These are phyloP conservation scores for Cyberlindnera samutprakarnensis DNA, from an alignment of 805 yeast species.

Conservation along the genomic window DNA sequence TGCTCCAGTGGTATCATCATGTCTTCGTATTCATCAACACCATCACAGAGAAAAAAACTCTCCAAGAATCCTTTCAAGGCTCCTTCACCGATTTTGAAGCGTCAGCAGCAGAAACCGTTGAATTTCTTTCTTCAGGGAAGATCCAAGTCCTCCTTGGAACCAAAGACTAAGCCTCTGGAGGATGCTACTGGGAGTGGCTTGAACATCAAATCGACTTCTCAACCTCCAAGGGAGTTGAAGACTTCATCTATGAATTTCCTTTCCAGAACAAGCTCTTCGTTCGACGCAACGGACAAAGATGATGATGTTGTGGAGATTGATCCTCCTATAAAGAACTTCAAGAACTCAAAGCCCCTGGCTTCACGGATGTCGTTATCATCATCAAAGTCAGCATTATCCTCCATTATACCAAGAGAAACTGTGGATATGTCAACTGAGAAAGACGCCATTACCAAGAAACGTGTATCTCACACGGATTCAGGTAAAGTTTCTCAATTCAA, in stretches of 20 bases:
- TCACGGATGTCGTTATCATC: neutral
- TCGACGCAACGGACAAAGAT: slow-evolving; percentile 4
- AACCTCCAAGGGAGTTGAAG: slow-evolving; percentile 3
- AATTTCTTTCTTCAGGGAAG: slow-evolving; percentile 6
- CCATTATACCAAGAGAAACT: neutral
- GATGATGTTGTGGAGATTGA: slow-evolving; percentile 1
- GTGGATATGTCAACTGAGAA: neutral
- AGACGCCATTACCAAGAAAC: no score
- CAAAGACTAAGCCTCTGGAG: slow-evolving; percentile 7
- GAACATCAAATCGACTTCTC: slow-evolving; percentile 3
- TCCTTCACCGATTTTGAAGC: slow-evolving; percentile 13
- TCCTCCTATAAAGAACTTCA: slow-evolving; percentile 7
- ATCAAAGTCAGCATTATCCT: neutral
- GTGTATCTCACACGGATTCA: no score
- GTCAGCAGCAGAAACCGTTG: slow-evolving; percentile 7
- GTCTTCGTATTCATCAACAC: no score
- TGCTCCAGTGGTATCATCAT: no score
- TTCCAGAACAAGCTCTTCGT: neutral
- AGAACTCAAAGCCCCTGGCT: slow-evolving; percentile 6
- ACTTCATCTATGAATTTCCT: slow-evolving; percentile 3
- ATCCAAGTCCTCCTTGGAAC: slow-evolving; percentile 6
- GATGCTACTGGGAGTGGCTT: slow-evolving; percentile 2
- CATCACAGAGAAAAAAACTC: no score
- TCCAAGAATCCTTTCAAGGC: slow-evolving; percentile 14
- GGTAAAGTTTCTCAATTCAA: no score